Percentiles rank a stretch among this genome's conserved stretches.
Conservation (phyloP, 164 flowering plant species). For the Euptelea pleiosperma region DNA sequence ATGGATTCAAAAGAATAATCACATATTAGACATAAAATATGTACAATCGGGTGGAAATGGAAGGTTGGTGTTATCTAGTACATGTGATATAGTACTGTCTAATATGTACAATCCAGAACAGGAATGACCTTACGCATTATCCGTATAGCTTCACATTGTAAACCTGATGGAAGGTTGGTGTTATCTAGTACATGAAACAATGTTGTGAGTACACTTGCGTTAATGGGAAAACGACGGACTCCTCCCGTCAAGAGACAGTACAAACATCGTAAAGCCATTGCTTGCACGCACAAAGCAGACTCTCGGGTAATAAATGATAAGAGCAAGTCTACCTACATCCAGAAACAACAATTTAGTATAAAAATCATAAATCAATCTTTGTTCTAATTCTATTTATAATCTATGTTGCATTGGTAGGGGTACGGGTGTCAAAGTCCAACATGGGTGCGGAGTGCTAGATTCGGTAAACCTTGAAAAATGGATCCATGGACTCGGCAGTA, state of each 20-base stretch:
- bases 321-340: constrained; percentile 60
- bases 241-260: constrained; percentile 35
- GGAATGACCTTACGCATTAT: constrained; percentile 52
- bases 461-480: no score
- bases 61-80: no score
- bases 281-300: constrained; percentile 33
- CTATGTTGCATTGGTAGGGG: no score
- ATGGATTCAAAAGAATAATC: neutral
- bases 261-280: constrained; percentile 51
- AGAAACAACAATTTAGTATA: constrained; percentile 2
- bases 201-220: constrained; percentile 18
- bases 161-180: constrained; percentile 26
- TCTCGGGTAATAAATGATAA: constrained; percentile 34
- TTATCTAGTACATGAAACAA: constrained; percentile 39
- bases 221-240: constrained; percentile 21
- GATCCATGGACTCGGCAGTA: no score
- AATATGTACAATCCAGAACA: no score
- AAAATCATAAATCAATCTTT: neutral
- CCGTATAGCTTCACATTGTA: constrained; percentile 45
- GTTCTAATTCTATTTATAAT: neutral
- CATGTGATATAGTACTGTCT: no score
- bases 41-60: no score
- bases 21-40: neutral
- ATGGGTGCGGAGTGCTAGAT: no score
- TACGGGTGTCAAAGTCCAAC: no score